A percentile compares a stretch with the other conserved stretches of the same genome.
These are phyloP conservation scores for Fagopyrum esculentum DNA, from an alignment of 148 eudicot species.

Conservation along the genomic window DNA sequence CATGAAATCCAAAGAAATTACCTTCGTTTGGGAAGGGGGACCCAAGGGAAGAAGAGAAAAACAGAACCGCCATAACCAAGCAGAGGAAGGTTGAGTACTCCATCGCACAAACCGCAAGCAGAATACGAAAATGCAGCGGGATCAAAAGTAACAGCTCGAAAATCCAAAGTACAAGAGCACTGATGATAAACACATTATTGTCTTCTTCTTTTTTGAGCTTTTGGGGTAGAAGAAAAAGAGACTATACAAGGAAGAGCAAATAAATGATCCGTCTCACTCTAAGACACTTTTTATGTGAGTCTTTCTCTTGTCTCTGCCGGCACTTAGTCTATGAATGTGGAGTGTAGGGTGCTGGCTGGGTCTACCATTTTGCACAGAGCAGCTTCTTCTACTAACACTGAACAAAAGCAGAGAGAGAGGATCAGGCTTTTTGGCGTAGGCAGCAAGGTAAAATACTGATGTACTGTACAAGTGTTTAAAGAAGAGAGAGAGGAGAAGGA, in stretches of 20 bases:
- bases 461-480: background rate
- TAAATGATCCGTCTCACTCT: background rate
- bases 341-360: slow-evolving; percentile 8
- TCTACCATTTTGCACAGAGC: background rate
- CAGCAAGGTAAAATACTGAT: slow-evolving; percentile 23
- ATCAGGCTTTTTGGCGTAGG: slow-evolving; percentile 43
- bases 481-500: slow-evolving; percentile 19
- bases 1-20: background rate
- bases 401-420: slow-evolving; percentile 13
- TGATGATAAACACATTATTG: slow-evolving; percentile 1
- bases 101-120: background rate
- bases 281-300: background rate
- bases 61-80: slow-evolving; percentile 7
- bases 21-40: slow-evolving; percentile 35
- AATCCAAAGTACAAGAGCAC: background rate
- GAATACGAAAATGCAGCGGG: background rate
- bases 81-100: slow-evolving; percentile 5
- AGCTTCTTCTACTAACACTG: slow-evolving; percentile 8
- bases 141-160: slow-evolving; percentile 2
- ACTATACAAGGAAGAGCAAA: background rate
- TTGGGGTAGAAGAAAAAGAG: background rate
- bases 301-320: background rate
- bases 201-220: background rate
- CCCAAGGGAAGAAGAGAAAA: slow-evolving; percentile 25
- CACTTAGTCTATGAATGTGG: background rate